Conservation (phyloP, 2,329 filamentous ascomycete species). For the Neofusicoccum kwambonambiense region DNA sequence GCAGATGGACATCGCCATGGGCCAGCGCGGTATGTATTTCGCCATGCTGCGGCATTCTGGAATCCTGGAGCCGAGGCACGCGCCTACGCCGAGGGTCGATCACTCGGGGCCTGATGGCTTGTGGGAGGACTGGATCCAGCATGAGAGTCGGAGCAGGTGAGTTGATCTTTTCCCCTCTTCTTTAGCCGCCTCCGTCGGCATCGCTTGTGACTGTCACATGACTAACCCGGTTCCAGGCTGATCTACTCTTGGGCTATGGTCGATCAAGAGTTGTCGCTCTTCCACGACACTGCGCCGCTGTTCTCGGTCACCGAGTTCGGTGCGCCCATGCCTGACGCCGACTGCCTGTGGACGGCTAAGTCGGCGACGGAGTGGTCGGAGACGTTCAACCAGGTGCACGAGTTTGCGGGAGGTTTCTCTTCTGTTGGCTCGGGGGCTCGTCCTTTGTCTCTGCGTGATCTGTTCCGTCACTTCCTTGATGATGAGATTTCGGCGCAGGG, state of each 20-base stretch:
- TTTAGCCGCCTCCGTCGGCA: not conserved
- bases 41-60: conserved; percentile 70
- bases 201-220: not conserved
- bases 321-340: conserved; percentile 63
- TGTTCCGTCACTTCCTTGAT: conserved; percentile 67
- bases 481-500: conserved; percentile 58
- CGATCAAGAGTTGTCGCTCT: conserved; percentile 68
- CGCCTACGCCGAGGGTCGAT: conserved; percentile 46
- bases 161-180: conserved; percentile 23
- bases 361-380: conserved; percentile 60
- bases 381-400: conserved; percentile 59
- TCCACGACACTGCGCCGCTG: conserved; percentile 62
- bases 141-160: conserved; percentile 63
- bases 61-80: conserved; percentile 57
- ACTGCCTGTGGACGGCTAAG: conserved; percentile 62
- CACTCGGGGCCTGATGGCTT: conserved; percentile 47
- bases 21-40: conserved; percentile 70
- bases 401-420: conserved; percentile 53
- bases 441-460: conserved; percentile 60
- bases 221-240: conserved; percentile 46
- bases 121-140: conserved; percentile 65
- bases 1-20: conserved; percentile 76
- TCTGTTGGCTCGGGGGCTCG: conserved; percentile 54
- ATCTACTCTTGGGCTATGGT: conserved; percentile 76
- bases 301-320: conserved; percentile 65